phyloP scores from a whole-genome alignment of 495 filamentous ascomycete genomes.

The Cladorrhinum samala region DNA sequence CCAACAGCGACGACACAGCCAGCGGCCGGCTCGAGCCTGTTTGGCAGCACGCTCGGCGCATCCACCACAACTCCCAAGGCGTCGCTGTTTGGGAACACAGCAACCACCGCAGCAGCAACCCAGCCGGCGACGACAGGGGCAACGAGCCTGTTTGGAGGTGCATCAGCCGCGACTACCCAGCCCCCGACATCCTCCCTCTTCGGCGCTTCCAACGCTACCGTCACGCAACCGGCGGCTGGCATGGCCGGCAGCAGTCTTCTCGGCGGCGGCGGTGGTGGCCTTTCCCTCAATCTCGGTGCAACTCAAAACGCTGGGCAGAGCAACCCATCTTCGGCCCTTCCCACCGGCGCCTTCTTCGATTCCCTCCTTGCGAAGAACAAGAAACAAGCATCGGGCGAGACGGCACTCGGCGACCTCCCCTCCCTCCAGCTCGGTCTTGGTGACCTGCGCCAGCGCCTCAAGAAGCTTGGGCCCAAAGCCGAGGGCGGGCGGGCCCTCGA shows the following conservation, averaged over 20 bases:
- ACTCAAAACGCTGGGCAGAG: conserved; percentile 3
- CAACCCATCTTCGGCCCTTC: conserved; percentile 11
- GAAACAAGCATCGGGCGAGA: conserved; percentile 52
- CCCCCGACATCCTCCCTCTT: background rate
- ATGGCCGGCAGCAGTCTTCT: background rate
- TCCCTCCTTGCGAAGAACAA: conserved; percentile 73
- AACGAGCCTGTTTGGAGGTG: background rate
- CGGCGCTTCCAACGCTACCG: background rate
- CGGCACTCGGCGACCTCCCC: conserved; percentile 52
- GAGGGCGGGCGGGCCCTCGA: conserved; percentile 40
- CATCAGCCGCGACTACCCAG: background rate
- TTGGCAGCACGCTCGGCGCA: conserved; percentile 7
- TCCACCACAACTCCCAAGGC: background rate
- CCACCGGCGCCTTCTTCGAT: conserved; percentile 71
- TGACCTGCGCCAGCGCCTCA: conserved; percentile 78
- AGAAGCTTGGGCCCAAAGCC: conserved; percentile 61
- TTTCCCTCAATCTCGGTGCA: background rate
- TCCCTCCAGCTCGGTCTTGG: conserved; percentile 76
- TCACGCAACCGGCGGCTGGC: background rate
- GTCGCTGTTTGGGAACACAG: background rate
- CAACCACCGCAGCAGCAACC: background rate
- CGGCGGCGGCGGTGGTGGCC: background rate
- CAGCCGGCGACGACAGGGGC: background rate
- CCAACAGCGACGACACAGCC: conserved; percentile 3
- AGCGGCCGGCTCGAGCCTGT: conserved; percentile 10